Conservation (phyloP, 2,329 filamentous ascomycete genomes). For the Fusarium verticillioides region DNA sequence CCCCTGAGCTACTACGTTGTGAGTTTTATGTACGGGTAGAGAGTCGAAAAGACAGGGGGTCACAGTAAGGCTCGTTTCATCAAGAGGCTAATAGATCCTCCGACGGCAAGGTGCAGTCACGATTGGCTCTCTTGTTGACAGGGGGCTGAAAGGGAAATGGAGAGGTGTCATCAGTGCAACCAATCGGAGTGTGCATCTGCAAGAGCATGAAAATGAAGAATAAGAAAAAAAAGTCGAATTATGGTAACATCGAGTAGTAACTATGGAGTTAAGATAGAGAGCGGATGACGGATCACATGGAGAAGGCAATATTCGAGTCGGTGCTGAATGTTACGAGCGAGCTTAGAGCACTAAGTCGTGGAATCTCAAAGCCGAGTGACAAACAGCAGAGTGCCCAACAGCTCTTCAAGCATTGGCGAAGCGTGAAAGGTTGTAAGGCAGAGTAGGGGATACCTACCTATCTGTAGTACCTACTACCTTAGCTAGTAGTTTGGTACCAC, state of each 20-base stretch:
- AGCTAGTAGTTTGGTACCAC: background rate
- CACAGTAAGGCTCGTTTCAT: conserved; percentile 45
- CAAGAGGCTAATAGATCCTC: conserved; percentile 40
- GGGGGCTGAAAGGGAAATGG: conserved; percentile 12
- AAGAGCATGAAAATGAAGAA: conserved; percentile 9
- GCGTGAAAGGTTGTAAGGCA: background rate
- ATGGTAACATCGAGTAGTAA: background rate
- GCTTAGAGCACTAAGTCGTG: background rate
- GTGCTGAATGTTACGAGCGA: background rate
- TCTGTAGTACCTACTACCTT: background rate
- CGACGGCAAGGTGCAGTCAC: conserved; percentile 18
- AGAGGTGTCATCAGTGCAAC: conserved; percentile 27
- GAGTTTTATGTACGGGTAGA: conserved; percentile 36
- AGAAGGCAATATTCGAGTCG: background rate
- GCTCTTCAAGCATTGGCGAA: background rate
- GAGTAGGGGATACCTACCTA: background rate
- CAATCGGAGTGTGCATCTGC: conserved; percentile 14
- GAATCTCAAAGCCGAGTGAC: background rate
- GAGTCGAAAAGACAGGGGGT: conserved; percentile 29
- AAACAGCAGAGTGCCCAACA: background rate
- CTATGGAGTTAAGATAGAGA: background rate
- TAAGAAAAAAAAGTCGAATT: background rate
- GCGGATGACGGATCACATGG: background rate
- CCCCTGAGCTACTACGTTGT: conserved; percentile 29
- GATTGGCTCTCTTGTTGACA: conserved; percentile 32